These are phyloP conservation scores for Podosphaera fusca DNA, from an alignment of 2,329 filamentous ascomycete genomes.

Conservation along the genomic window DNA sequence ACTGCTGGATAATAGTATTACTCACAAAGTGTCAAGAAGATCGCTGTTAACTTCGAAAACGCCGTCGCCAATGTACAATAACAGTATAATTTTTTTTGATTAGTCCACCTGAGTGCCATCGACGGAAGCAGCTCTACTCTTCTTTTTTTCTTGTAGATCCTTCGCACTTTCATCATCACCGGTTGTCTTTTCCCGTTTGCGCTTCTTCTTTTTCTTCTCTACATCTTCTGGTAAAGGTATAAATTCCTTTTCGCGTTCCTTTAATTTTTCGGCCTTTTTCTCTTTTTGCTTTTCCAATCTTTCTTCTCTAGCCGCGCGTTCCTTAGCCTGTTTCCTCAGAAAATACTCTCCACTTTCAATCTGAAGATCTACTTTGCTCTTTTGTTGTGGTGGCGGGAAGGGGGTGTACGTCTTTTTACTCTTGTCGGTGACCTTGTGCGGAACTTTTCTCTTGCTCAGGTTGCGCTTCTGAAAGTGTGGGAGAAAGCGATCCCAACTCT, in stretches of 20 bases:
- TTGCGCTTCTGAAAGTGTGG: constrained; percentile 94
- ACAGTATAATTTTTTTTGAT: too few species aligned
- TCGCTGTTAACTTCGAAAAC: too few species aligned
- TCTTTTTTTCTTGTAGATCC: constrained; percentile 11
- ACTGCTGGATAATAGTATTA: too few species aligned
- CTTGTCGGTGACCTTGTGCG: constrained; percentile 79
- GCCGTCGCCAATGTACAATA: too few species aligned
- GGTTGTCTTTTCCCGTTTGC: constrained; percentile 11
- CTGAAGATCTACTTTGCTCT: constrained; percentile 96
- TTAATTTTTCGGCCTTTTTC: constrained; percentile 73
- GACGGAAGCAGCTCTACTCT: constrained; percentile 3
- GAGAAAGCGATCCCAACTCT: constrained; percentile 90
- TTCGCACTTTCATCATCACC: constrained; percentile 7
- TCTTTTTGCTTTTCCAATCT: constrained; percentile 63
- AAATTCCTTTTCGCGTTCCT: constrained; percentile 67
- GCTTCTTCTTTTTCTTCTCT: constrained; percentile 29
- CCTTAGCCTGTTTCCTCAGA: constrained; percentile 76
- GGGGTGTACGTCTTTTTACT: constrained; percentile 85
- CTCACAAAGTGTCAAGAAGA: too few species aligned
- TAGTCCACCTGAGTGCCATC: too few species aligned
- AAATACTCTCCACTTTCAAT: constrained; percentile 98
- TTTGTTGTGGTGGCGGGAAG: constrained; percentile 89
- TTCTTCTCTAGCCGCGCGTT: constrained; percentile 56
- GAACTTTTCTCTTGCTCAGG: constrained; percentile 60
- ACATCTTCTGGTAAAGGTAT: constrained; percentile 60